Evolutionary conservation across 768 basidiomycete species (phyloP).

Genomic region (Thelephora ganbajun): DNA sequence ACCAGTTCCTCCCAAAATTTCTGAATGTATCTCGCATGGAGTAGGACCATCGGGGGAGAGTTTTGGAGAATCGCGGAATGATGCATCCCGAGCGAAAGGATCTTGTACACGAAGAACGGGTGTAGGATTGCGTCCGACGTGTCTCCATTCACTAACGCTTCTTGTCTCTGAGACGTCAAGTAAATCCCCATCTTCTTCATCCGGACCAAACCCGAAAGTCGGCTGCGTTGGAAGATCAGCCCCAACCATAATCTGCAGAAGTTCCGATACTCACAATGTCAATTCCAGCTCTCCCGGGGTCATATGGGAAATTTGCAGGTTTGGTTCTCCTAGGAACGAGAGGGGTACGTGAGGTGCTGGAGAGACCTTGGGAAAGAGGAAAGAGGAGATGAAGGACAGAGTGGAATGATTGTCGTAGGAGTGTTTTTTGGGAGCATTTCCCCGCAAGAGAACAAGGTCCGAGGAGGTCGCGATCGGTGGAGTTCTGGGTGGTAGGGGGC

Average conservation of each 20-base stretch:
- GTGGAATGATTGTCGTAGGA: neutral
- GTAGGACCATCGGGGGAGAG: neutral
- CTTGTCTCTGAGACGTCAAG: neutral
- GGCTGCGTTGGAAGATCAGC: neutral
- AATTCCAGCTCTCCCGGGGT: neutral
- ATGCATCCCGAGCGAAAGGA: neutral
- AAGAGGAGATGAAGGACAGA: neutral
- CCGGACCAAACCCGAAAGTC: neutral
- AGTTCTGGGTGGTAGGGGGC: too few species aligned
- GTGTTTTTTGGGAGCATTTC: neutral
- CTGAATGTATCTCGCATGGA: neutral
- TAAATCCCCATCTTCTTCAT: neutral
- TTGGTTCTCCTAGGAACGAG: neutral
- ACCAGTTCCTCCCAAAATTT: neutral
- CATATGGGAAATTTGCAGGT: neutral
- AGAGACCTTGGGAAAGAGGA: neutral
- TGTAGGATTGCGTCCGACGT: neutral
- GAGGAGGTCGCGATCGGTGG: neutral
- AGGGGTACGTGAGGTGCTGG: neutral
- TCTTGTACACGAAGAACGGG: neutral
- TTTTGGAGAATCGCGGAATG: too few species aligned
- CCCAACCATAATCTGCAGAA: neutral
- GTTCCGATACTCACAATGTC: neutral
- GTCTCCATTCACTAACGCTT: neutral
- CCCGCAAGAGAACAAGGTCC: neutral